These are phyloP conservation scores for Iris macrosiphon DNA, from an alignment of 106 monocot genomes.

Conservation along the genomic window DNA sequence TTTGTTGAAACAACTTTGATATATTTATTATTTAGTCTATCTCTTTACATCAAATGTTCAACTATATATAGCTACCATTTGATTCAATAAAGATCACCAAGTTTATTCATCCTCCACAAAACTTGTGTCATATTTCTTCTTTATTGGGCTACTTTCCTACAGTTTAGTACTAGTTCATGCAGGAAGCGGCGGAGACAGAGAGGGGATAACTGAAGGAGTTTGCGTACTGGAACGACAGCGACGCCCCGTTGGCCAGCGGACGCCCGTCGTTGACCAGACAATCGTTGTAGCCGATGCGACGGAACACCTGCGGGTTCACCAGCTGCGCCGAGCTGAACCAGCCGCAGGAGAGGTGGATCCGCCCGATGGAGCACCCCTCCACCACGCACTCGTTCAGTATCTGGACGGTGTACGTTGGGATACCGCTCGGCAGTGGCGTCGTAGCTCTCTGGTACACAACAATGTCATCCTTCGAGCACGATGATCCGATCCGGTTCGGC, in stretches of 20 bases:
- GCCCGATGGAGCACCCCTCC: slow-evolving; percentile 17
- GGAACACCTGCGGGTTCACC: slow-evolving; percentile 5
- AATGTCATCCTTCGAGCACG: slow-evolving; percentile 32
- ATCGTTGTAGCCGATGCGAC: background rate
- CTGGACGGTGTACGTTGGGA: slow-evolving; percentile 30
- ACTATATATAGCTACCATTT: no score
- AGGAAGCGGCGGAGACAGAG: background rate
- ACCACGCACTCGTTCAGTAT: slow-evolving; percentile 24
- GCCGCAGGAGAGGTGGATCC: slow-evolving; percentile 14
- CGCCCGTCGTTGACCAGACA: slow-evolving; percentile 10
- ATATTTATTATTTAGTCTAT: no score
- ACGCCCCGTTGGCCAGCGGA: background rate
- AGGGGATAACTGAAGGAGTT: background rate
- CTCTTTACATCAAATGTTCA: no score
- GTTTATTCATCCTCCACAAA: no score
- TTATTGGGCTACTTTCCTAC: no score
- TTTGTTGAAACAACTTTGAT: no score
- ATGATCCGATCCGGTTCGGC: no score
- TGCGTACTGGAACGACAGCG: slow-evolving; percentile 8
- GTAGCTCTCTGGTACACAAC: slow-evolving; percentile 23
- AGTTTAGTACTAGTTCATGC: no score
- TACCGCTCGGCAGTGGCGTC: slow-evolving; percentile 13
- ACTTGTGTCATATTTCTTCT: no score
- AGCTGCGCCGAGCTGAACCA: slow-evolving; percentile 12
- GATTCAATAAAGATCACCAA: no score